Evolutionary conservation across 495 filamentous ascomycete genomes (phyloP).

Genomic region (Annulohypoxylon bovei): DNA sequence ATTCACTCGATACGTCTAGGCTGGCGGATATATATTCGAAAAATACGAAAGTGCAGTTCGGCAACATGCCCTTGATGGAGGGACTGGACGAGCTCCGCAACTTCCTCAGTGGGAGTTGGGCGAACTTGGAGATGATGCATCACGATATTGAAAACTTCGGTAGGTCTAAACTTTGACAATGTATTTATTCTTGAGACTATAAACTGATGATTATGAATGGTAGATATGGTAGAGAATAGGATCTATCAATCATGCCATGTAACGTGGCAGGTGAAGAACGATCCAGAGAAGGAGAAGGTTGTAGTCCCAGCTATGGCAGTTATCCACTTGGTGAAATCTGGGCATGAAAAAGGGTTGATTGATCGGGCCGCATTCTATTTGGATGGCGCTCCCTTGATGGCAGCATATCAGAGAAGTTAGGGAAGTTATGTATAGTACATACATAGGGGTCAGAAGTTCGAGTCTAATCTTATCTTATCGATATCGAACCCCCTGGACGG

Average conservation of each 20-base stretch:
- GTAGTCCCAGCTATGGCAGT: conserved; percentile 39
- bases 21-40: conserved; percentile 25
- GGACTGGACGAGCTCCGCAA: conserved; percentile 25
- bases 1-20: conserved; percentile 29
- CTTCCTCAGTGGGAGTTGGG: conserved; percentile 33
- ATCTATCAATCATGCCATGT: conserved; percentile 42
- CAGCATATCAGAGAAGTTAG: conserved; percentile 33
- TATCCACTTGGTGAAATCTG: conserved; percentile 25
- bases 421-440: too few species aligned
- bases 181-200: neutral
- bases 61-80: conserved; percentile 28
- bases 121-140: conserved; percentile 37
- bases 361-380: conserved; percentile 26
- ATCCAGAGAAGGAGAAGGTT: conserved; percentile 42
- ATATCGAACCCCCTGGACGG: too few species aligned
- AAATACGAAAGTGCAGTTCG: conserved; percentile 32
- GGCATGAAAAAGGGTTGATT: conserved; percentile 17
- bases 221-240: conserved; percentile 36
- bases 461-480: too few species aligned
- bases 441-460: too few species aligned
- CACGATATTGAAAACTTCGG: conserved; percentile 38
- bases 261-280: conserved; percentile 40
- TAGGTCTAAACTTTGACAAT: conserved; percentile 1
- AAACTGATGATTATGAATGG: neutral
- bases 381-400: conserved; percentile 26